Evolutionary conservation across 805 yeast species (phyloP).

Genomic region (Candida maltosa): DNA sequence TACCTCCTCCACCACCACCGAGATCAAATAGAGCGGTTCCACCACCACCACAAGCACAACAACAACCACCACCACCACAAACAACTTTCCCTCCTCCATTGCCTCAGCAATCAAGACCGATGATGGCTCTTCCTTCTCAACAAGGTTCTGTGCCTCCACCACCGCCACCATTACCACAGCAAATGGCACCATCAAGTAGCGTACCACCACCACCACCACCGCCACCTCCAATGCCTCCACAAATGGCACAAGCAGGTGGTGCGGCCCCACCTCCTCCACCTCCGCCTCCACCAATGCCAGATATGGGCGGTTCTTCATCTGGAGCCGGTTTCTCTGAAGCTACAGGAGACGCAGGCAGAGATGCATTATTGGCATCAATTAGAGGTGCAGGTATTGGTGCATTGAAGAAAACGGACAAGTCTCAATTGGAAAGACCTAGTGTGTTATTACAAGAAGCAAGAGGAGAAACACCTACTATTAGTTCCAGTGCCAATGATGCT

Average conservation of each 20-base stretch:
- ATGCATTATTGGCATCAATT: constrained; percentile 83
- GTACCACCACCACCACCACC: constrained; percentile 37
- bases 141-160: constrained; percentile 16
- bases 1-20: constrained; percentile 22
- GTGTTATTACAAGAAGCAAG: constrained; percentile 67
- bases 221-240: constrained; percentile 40
- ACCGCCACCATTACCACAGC: constrained; percentile 17
- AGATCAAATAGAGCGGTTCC: constrained; percentile 13
- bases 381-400: constrained; percentile 72
- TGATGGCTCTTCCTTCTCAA: constrained; percentile 17
- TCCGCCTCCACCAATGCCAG: constrained; percentile 14
- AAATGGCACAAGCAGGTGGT: constrained; percentile 31
- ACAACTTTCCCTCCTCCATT: constrained; percentile 15
- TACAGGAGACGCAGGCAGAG: constrained; percentile 55
- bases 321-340: constrained; percentile 13
- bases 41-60: constrained; percentile 26
- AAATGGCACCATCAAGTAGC: constrained; percentile 7
- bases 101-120: constrained; percentile 19
- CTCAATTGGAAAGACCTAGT: constrained; percentile 77
- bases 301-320: no score
- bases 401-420: constrained; percentile 75
- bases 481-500: constrained; percentile 28
- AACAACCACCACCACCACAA: constrained; percentile 15
- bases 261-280: constrained; percentile 27
- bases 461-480: constrained; percentile 49